Percentiles rank a stretch among this genome's conserved stretches.
Evolutionary conservation across 192 early-diverging fungal genomes (phyloP).

Genomic region (Linnemannia elongata): DNA sequence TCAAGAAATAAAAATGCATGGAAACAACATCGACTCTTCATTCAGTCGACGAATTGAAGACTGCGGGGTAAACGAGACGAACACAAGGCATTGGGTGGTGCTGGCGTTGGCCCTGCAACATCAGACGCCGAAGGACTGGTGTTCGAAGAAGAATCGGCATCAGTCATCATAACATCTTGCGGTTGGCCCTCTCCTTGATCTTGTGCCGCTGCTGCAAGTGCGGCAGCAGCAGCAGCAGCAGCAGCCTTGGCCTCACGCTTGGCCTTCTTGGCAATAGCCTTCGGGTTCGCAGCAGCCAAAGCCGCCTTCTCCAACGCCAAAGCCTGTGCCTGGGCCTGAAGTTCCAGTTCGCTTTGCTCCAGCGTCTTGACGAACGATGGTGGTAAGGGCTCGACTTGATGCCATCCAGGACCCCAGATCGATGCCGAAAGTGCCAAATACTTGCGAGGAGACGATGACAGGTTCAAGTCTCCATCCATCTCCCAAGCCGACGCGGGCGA

Average conservation of each 20-base stretch:
- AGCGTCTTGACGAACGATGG: slow-evolving; percentile 39
- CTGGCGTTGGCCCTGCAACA: neutral
- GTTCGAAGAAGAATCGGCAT: neutral
- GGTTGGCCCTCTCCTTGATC: neutral
- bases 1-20: neutral
- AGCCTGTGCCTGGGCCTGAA: slow-evolving; percentile 17
- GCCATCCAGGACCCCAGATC: slow-evolving; percentile 55
- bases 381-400: slow-evolving; percentile 48
- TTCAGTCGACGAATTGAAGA: slow-evolving; percentile 48
- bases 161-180: neutral
- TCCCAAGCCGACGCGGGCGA: neutral
- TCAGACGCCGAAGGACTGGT: neutral
- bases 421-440: slow-evolving; percentile 33
- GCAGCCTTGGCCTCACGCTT: slow-evolving; percentile 27
- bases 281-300: slow-evolving; percentile 7
- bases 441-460: slow-evolving; percentile 5
- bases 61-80: slow-evolving; percentile 44
- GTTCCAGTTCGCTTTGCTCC: slow-evolving; percentile 33
- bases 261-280: slow-evolving; percentile 37
- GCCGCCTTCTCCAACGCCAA: slow-evolving; percentile 31
- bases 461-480: neutral
- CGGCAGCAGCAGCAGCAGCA: slow-evolving; percentile 26
- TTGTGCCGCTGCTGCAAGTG: neutral
- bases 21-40: neutral
- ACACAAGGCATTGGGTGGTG: slow-evolving; percentile 1